Percentiles rank a stretch among this genome's conserved stretches.
phyloP scores from a whole-genome alignment of 495 filamentous ascomycete genomes.

The Staphylotrichum longicolle region DNA sequence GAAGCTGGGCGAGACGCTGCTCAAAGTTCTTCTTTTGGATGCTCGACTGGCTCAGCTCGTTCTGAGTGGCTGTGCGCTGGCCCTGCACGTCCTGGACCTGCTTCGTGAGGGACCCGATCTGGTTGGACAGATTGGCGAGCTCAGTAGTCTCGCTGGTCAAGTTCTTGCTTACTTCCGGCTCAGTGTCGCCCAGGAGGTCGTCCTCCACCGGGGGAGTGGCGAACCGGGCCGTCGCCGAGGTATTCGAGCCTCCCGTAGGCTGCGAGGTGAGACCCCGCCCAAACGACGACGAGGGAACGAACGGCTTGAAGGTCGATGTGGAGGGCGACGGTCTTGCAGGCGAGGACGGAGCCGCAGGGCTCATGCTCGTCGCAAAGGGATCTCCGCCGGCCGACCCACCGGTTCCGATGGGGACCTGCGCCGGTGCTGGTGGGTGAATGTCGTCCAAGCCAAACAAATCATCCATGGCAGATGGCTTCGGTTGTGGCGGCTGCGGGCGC shows the following conservation, averaged over 20 bases:
- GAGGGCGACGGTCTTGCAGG: slow-evolving; percentile 49
- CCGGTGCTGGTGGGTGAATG: slow-evolving; percentile 50
- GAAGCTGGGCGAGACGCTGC: slow-evolving; percentile 74
- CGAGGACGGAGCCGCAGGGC: slow-evolving; percentile 50
- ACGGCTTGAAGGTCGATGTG: slow-evolving; percentile 74
- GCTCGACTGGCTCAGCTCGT: slow-evolving; percentile 71
- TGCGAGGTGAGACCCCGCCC: slow-evolving; percentile 79
- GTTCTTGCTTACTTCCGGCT: slow-evolving; percentile 84
- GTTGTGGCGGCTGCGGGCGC: slow-evolving; percentile 52
- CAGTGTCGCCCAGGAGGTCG: slow-evolving; percentile 91
- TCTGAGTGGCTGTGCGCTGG: slow-evolving; percentile 73
- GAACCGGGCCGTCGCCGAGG: slow-evolving; percentile 36
- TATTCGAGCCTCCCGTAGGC: slow-evolving; percentile 67
- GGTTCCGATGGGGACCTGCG: slow-evolving; percentile 66
- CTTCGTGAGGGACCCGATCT: slow-evolving; percentile 82
- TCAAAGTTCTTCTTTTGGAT: slow-evolving; percentile 92
- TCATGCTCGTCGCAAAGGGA: slow-evolving; percentile 53
- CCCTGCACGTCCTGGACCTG: slow-evolving; percentile 90
- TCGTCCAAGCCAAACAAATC: slow-evolving; percentile 89
- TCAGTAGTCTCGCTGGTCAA: slow-evolving; percentile 86
- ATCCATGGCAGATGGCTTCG: slow-evolving; percentile 71
- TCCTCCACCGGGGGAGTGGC: slow-evolving; percentile 52
- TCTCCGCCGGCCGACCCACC: slow-evolving; percentile 64
- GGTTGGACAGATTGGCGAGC: slow-evolving; percentile 94
- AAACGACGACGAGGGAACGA: slow-evolving; percentile 86